Base-by-base conservation (phyloP, 2,329 filamentous ascomycete species). In the Fusarium sambucinum region DNA sequence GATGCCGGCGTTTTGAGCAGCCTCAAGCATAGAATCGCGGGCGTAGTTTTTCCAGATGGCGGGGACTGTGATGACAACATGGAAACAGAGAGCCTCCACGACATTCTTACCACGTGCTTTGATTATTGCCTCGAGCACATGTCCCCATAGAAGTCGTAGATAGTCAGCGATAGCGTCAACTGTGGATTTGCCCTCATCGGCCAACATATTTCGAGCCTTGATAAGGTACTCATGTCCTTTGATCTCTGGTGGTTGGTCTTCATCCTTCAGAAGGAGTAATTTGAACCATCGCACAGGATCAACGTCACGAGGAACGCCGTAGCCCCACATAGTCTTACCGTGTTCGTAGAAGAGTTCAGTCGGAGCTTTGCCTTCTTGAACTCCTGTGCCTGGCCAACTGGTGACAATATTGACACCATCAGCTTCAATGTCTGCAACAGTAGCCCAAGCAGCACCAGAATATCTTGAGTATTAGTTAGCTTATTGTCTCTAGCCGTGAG, bases 251-350 rank as follows among this genome's bases (percentile, higher is more conserved):
- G 32, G 19, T 3, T 38, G 8, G 16, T 55, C 52, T 16, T 55
- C 52, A 5, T 38, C 25, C 11, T 48, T 47, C 5, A 55, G 27
- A 4, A 55, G 41, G 7, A 55, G 52, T 0, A 55, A n/a, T 7
- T 47, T 55, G 4, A 55, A 55, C 52, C 52, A 55, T n/a, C 38
- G 37, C n/a, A 55, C 37, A 6, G 52, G 14, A 16, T 55, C 52
- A 5, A n/a, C 37, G 1, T 55, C 41, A 13, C n/a, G 17, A 1
- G 37, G 21, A 9, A 55, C 23, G 12, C 37, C 52, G 14, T 38
- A 55, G 8, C 41, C 52, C 25, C 52, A 55, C 1, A 10, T 38
- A n/a, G 29, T 25, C 1, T 55, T 55, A 3, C 2, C 52, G 13
- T 55, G 23, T 5, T 47, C 52, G 8, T 55, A 48, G 17, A 38